Base-by-base conservation (phyloP, 2,329 filamentous ascomycete genomes). In the Dactylonectria estremocensis region DNA sequence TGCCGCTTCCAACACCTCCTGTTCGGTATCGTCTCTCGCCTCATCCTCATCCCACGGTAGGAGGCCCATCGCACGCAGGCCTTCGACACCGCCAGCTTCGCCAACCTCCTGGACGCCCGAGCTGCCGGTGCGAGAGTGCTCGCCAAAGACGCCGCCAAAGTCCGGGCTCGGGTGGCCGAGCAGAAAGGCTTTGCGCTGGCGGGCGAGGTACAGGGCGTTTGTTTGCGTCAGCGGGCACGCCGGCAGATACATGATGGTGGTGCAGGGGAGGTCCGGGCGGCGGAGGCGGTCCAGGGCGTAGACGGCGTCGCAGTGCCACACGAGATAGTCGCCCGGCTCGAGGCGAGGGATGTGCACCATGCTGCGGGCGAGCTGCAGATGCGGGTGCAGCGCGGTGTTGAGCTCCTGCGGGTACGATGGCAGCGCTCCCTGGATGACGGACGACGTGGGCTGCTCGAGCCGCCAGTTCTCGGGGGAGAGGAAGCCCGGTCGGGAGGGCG, bases 251-350 rank as follows among this genome's bases (percentile, higher is more conserved):
- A 84, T 77, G 58, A 80, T 76, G 6, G 78, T 77, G 2, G 77
- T 76, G 10, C 71, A 61, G 22, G 69, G 67, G 24, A 72, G 70
- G 28, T 73, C 70, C 10, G 73, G 73, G 20, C 67, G 70, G 20
- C 70, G 67, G 24, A 70, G 68, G 33, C 64, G 88, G 78, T 95
- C 92, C 2, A 94, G 92, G 1, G 91, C 87, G 78, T 95, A 92
- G 54, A 94, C 88, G 35, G 81, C 83, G 77, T 92, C 90, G 73
- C 90, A 92, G 77, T 94, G 92, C 91, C 91, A 95, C 37, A 89
- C 87, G 2, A 94, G 90, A 74, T 92, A 94, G 79, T 95, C 92
- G 11, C 92, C 92, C 0, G 92, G 92, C 24, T 85, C 80, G n/a
- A 94, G 89, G 4, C 81, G 80, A 0, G 92, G 92, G n/a, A 93